phyloP scores from a whole-genome alignment of 2,329 filamentous ascomycete species.

The Ceratocystis colombiana region DNA sequence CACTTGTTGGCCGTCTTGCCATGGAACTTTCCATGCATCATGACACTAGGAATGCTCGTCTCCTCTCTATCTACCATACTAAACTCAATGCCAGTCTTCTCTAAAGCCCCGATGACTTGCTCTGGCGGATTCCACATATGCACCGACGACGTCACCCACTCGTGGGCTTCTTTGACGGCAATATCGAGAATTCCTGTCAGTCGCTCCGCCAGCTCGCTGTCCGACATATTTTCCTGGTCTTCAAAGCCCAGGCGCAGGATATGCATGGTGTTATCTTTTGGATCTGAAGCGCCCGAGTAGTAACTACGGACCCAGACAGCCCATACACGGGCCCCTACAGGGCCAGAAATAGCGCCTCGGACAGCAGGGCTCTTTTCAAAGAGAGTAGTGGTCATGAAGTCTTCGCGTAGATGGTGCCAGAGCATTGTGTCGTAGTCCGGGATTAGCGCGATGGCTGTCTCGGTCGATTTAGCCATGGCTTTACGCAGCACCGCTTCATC shows the following conservation, averaged over 20 bases:
- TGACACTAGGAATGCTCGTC: constrained; percentile 60
- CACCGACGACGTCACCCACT: constrained; percentile 61
- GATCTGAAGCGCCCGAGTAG: constrained; percentile 41
- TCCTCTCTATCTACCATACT: constrained; percentile 47
- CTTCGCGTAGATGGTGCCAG: constrained; percentile 75
- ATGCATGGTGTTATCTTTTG: constrained; percentile 56
- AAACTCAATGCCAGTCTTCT: constrained; percentile 40
- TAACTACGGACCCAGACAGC: constrained; percentile 61
- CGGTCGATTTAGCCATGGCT: constrained; percentile 39
- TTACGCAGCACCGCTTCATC: constrained; percentile 55
- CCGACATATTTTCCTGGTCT: constrained; percentile 36
- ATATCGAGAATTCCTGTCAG: constrained; percentile 54
- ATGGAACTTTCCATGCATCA: constrained; percentile 46
- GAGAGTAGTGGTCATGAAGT: constrained; percentile 60
- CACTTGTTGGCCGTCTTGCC: constrained; percentile 46
- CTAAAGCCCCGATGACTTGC: constrained; percentile 40
- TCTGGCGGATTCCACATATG: constrained; percentile 75
- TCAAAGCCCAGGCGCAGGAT: constrained; percentile 61
- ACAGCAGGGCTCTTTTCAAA: constrained; percentile 45
- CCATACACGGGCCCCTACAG: constrained; percentile 49
- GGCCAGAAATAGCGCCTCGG: constrained; percentile 58
- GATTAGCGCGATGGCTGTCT: constrained; percentile 34
- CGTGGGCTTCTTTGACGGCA: constrained; percentile 59
- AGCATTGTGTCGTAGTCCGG: constrained; percentile 58
- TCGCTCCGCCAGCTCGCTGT: constrained; percentile 40